Evolutionary conservation across 306 rosid species (phyloP), one percentile per base, ranked within the genome.

Genomic region (Pyrus communis): DNA sequence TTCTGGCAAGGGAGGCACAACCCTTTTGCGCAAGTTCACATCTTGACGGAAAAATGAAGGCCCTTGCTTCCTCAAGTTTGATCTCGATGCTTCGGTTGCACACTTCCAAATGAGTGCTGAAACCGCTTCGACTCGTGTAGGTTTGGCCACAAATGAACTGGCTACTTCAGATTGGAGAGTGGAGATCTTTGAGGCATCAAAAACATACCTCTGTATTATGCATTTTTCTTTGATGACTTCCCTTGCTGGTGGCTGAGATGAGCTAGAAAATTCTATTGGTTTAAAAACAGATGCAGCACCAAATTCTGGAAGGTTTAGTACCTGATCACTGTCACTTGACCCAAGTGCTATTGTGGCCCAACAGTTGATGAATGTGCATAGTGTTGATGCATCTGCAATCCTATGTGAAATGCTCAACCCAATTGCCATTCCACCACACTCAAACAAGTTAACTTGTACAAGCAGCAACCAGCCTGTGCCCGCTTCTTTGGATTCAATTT

Each of bases 71-170:
- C 42, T n/a, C 22, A 30, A 63, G 42, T 63, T 63, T 63, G 43
- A 63, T 30, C 43, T 63, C 18, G 23, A 63, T 30, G 82, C 82
- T 21, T 9, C 79, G 73, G 80, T 77, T 1, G 80, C 66, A 61
- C 21, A 25, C 28, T 81, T 74, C 7, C 88, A 89, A 22, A 89
- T 22, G 31, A 89, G 71, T 1, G 78, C 77, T 13, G 88, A 75
- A 43, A 87, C 82, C 8, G 77, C 85, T 77, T 85, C 85, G 17
- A 85, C 17, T 18, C 87, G 78, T 5, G 89, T 70, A 15, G 91
- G 87, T 21, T 71, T 30, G n/a, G 75, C 54, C 35, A 13, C 42
- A 17, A 22, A 5, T 30, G 59, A n/a, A 23, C 71, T 42, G 9
- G 75, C 77, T 51, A 63, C 65, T 30, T 82, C 75, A 49, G 66